phyloP scores from a whole-genome alignment of 176 grass and related monocot genomes.

The Hsuehochloa calcarea region DNA sequence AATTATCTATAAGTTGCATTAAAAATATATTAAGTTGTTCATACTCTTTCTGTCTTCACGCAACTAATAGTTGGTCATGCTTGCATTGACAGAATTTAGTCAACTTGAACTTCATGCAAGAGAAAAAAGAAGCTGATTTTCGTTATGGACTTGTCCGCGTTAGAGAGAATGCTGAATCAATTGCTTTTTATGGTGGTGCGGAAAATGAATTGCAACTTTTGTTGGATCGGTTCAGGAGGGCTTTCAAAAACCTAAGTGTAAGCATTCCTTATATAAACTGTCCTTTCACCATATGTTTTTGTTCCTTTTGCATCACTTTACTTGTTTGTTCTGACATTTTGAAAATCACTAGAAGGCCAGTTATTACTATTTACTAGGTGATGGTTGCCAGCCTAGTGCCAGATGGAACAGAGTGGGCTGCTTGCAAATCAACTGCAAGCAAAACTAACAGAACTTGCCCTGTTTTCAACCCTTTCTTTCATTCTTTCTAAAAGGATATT shows the following conservation, averaged over 20 bases:
- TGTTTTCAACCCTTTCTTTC: neutral
- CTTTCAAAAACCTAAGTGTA: constrained; percentile 93
- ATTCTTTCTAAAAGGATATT: neutral
- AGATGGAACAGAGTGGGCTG: neutral
- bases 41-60: constrained; percentile 20
- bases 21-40: neutral
- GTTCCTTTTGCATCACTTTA: constrained; percentile 9
- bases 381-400: neutral
- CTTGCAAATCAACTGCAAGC: neutral
- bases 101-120: constrained; percentile 98
- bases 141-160: constrained; percentile 92
- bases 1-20: constrained; percentile 12
- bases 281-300: constrained; percentile 3
- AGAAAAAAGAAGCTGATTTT: constrained; percentile 99
- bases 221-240: constrained; percentile 81
- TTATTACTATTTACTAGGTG: neutral
- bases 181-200: constrained; percentile 96
- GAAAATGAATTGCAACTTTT: constrained; percentile 92
- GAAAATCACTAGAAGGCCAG: neutral
- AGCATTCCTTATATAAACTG: constrained; percentile 20
- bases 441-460: neutral
- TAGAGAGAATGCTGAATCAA: constrained; percentile 98
- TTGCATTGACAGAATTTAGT: constrained; percentile 71
- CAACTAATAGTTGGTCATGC: constrained; percentile 22
- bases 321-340: neutral